Evolutionary conservation across 2,329 filamentous ascomycete genomes (phyloP).

Genomic region (Aspergillus cejpii): DNA sequence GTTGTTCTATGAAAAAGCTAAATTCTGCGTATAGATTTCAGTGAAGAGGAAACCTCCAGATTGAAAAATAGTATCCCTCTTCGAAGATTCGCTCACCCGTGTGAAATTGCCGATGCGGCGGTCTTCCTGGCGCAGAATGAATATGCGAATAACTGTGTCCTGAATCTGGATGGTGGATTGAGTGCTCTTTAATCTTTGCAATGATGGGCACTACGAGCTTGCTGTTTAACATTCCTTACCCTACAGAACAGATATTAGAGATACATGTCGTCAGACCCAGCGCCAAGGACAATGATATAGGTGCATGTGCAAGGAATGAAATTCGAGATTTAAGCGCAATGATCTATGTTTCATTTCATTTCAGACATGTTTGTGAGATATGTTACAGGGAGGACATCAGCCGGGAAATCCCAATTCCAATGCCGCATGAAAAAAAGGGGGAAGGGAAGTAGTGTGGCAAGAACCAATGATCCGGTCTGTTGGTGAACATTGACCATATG

Average conservation of each 20-base stretch:
- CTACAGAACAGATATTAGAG: too few species aligned
- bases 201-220: too few species aligned
- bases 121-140: constrained; percentile 68
- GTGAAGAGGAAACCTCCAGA: constrained; percentile 23
- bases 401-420: background rate
- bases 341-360: constrained; percentile 8
- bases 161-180: constrained; percentile 79
- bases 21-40: constrained; percentile 39
- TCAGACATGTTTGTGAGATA: constrained; percentile 11
- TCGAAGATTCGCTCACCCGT: constrained; percentile 57
- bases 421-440: background rate
- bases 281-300: background rate
- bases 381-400: constrained; percentile 14
- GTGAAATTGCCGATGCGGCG: constrained; percentile 76
- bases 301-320: background rate
- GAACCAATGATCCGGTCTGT: background rate
- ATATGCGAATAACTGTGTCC: constrained; percentile 79
- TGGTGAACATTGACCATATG: background rate
- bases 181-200: constrained; percentile 52
- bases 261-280: too few species aligned
- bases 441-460: background rate
- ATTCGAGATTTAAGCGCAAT: background rate
- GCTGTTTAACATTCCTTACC: too few species aligned
- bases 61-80: constrained; percentile 53
- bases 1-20: too few species aligned